Evolutionary conservation across 208 protist genomes (phyloP).

Genomic region (Trypanosoma scelopori): DNA sequence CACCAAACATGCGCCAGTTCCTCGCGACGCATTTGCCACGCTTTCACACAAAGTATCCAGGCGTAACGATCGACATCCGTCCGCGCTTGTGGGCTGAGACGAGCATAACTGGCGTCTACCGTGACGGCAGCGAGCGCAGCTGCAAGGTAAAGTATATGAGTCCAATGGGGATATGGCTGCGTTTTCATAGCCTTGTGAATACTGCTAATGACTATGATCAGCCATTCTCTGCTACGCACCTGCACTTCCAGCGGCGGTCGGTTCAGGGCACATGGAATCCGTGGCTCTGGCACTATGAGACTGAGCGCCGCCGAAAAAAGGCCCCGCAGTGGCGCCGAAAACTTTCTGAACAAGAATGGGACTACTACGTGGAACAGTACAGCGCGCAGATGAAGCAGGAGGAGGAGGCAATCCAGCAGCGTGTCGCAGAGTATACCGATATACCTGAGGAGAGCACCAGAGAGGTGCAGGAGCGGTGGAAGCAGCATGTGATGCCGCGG

Average conservation of each 20-base stretch:
- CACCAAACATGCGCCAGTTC: slow-evolving; percentile 73
- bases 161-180: slow-evolving; percentile 75
- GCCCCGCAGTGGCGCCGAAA: slow-evolving; percentile 60
- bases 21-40: slow-evolving; percentile 68
- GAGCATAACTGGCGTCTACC: slow-evolving; percentile 81
- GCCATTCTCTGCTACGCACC: slow-evolving; percentile 56
- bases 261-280: slow-evolving; percentile 85
- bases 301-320: slow-evolving; percentile 31
- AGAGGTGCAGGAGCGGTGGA: slow-evolving; percentile 77
- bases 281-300: slow-evolving; percentile 80
- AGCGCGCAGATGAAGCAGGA: slow-evolving; percentile 75
- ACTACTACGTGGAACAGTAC: slow-evolving; percentile 75
- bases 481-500: slow-evolving; percentile 59
- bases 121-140: slow-evolving; percentile 74
- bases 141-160: slow-evolving; percentile 55
- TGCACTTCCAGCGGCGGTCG: slow-evolving; percentile 64
- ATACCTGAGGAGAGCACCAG: slow-evolving; percentile 56
- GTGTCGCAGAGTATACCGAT: slow-evolving; percentile 52
- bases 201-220: slow-evolving; percentile 71
- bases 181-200: slow-evolving; percentile 72
- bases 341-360: slow-evolving; percentile 79
- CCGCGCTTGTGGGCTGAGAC: slow-evolving; percentile 74
- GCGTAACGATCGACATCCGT: slow-evolving; percentile 72
- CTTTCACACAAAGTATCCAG: slow-evolving; percentile 74
- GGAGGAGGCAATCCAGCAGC: slow-evolving; percentile 58